Conservation (phyloP, 2,329 filamentous ascomycete species). For the Rasamsonia emersonii region DNA sequence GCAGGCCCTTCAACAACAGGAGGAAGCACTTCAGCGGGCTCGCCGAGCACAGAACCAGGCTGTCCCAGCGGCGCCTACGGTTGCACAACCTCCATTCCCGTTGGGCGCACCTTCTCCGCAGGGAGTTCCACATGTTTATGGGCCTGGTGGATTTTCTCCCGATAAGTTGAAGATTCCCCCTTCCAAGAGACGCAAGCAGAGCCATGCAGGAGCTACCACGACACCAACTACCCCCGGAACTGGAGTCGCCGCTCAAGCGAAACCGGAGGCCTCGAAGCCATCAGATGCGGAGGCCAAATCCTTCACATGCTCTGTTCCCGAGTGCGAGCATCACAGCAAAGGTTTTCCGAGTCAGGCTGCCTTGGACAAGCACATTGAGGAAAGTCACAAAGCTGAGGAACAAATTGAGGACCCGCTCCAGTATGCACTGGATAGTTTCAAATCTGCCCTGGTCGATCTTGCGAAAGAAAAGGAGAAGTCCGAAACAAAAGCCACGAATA, state of each 20-base stretch:
- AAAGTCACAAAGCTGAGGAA: slow-evolving; percentile 43
- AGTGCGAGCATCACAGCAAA: slow-evolving; percentile 45
- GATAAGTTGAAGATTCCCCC: slow-evolving; percentile 51
- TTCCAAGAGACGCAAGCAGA: slow-evolving; percentile 49
- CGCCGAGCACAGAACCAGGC: slow-evolving; percentile 31
- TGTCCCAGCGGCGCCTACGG: slow-evolving; percentile 40
- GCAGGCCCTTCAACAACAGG: slow-evolving; percentile 39
- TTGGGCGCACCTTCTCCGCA: slow-evolving; percentile 45
- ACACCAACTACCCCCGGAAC: slow-evolving; percentile 13
- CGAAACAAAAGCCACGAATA: slow-evolving; percentile 13
- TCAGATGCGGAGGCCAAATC: slow-evolving; percentile 23
- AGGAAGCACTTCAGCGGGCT: slow-evolving; percentile 33
- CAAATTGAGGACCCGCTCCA: slow-evolving; percentile 46
- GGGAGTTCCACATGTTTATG: slow-evolving; percentile 50
- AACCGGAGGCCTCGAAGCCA: slow-evolving; percentile 13
- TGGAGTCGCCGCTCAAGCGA: slow-evolving; percentile 12
- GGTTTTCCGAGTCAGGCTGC: slow-evolving; percentile 48
- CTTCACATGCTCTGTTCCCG: slow-evolving; percentile 45
- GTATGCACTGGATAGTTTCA: slow-evolving; percentile 48
- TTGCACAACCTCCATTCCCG: slow-evolving; percentile 45
- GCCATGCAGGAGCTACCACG: slow-evolving; percentile 27
- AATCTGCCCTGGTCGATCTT: slow-evolving; percentile 36
- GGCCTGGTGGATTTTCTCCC: slow-evolving; percentile 43
- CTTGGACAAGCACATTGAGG: slow-evolving; percentile 46
- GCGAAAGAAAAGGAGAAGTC: slow-evolving; percentile 32